Base-by-base conservation (phyloP, 441 rosid genomes). In the Capsella rubella region DNA sequence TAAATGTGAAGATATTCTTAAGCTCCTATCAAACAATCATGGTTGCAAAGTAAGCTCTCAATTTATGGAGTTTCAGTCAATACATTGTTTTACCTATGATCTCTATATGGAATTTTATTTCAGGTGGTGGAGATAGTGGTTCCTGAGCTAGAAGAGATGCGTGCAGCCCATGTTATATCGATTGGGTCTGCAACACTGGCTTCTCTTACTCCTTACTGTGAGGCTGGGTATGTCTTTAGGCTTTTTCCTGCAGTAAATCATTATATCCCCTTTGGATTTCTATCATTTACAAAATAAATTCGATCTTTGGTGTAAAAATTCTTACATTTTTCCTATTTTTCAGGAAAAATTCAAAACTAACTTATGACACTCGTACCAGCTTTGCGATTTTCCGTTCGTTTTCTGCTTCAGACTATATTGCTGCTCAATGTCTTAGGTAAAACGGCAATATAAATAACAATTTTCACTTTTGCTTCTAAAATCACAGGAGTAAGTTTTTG, bases 121-220 rank as follows among this genome's bases (percentile, higher is more conserved):
- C 73, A 93, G 98, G 84, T 85, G 51, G 82, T 83, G 34, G 98
- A 93, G 82, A 82, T 90, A 71, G 97, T 88, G 55, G 81, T 93
- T 80, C 98, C 98, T 46, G 97, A 90, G 82, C 82, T 93, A 66
- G 85, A 73, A 28, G 98, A 90, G 83, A 89, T 90, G 98, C 87
- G 89, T 43, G 82, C 69, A 63, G 92, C 98, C 78, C 95, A 90
- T 84, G 18, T 93, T 64, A 81, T 93, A 51, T 86, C 94, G 12
- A 91, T 93, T 47, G 98, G 98, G 80, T 82, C 89, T 34, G 87
- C 86, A 64, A 2, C 71, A 32, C 47, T 79, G 16, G 43, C 72
- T 64, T 80, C 82, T 42, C 49, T 88, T 55, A 87, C 67, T 77
- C 83, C 90, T 72, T 84, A 93, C 78, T 70, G 82, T 53, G 82